Base-by-base conservation (phyloP, 371 early-diverging fungal species). In the Blastocladiella emersonii region DNA sequence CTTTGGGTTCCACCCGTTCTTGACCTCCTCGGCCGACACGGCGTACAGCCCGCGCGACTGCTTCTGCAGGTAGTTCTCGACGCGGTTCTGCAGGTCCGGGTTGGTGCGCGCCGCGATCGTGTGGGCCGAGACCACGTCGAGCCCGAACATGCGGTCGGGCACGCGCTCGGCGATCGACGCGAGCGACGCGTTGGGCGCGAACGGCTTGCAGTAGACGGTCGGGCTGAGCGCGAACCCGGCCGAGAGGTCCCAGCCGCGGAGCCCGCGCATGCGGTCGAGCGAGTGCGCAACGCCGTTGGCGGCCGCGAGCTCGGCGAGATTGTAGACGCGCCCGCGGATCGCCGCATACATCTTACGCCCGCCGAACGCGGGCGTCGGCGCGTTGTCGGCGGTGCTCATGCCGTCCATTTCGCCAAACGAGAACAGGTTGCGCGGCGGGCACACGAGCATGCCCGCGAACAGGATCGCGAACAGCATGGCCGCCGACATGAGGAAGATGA, bases 391-490 rank as follows among this genome's bases (percentile, higher is more conserved):
- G 7, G 53, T 51, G 30, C 30, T 30, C 53, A 51, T 10, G 35
- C 12, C 60, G 13, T 61, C 37, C 48, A 41, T 67, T 71, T 86
- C 86, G 60, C 73, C 75, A n/a, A 69, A 67, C 0, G 86, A 82
- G 53, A 81, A 86, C 4, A 88, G 84, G 44, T 87, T 77, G 62
- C 86, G 83, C 55, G 81, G 80, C 6, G 94, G 94, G 74, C 98
- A 98, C 23, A 98, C 77, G 55, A 91, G 65, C 65, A 84, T 74
- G 27, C 95, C 90, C 41, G 94, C 79, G 59, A 90, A 86, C 15
- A 91, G 83, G 65, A 98, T 87, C 72, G 89, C 91, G 78, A 95
- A 92, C 39, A 96, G 80, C 57, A 92, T 83, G 66, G 85, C 72
- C 3, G 79, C 81, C 65, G 88, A 91, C 74, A 90, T 68, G 41